A percentile compares a stretch with the other conserved stretches of the same genome.
Evolutionary conservation across 1,139 yeast genomes (phyloP).

Genomic region (Pneumocystis oryctolagi): DNA sequence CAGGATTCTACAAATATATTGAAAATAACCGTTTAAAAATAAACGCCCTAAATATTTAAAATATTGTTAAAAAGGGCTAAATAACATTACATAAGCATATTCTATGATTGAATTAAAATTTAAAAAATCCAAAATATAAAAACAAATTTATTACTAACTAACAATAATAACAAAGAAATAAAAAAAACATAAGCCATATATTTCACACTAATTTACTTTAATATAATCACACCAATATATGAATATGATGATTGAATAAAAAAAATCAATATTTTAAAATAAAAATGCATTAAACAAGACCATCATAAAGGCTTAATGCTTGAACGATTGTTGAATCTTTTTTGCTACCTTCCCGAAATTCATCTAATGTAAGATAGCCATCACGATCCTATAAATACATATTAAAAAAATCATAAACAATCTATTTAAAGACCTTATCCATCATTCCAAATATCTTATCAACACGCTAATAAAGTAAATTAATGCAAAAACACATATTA

Average conservation of each 20-base stretch:
- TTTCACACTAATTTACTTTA: neutral
- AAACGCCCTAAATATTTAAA: no score
- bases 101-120: neutral
- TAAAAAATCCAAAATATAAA: neutral
- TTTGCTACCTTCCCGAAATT: conserved; percentile 68
- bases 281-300: conserved; percentile 20
- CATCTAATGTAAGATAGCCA: conserved; percentile 58
- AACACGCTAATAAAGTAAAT: conserved; percentile 34
- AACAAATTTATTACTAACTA: neutral
- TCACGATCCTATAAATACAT: conserved; percentile 31
- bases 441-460: conserved; percentile 61
- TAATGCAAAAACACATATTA: neutral
- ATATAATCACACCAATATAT: neutral
- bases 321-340: conserved; percentile 68
- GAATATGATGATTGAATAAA: neutral
- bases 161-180: neutral
- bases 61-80: no score
- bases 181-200: neutral
- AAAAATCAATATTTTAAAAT: neutral
- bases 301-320: conserved; percentile 41
- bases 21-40: no score
- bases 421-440: conserved; percentile 32
- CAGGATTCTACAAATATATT: no score
- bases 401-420: neutral
- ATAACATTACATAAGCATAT: neutral